Base-by-base conservation (phyloP, 768 basidiomycete genomes). In the Lactifluus pinguis region DNA sequence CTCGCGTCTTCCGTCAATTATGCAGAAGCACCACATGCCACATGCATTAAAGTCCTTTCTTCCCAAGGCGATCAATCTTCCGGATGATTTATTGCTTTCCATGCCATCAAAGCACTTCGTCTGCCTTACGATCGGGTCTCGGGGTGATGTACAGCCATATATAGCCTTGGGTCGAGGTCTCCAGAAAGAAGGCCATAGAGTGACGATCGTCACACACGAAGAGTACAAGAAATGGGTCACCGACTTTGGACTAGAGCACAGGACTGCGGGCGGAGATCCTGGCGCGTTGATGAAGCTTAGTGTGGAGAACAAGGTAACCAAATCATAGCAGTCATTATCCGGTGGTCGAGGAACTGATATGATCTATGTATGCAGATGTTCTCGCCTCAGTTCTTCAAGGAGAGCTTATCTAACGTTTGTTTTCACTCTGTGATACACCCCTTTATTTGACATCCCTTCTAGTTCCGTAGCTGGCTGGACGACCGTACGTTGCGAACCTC, bases 391-490 rank as follows among this genome's bases (percentile, higher is more conserved):
- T 87, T 85, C 65, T 86, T 87, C 76, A 83, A 77, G 67, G 80
- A 84, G 67, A 80, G 80, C 59, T 67, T 87, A 7, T 74, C 74
- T 5, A 77, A 82, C 63, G 81, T 81, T 60, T 64, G 80, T 68
- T n/a, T 61, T 7, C 2, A 30, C 10, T 32, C 34, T 42, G 11
- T 2, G 15, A 19, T 50, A 14, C 29, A 14, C 29, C 11, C 49
- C 25, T 14, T n/a, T n/a, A 44, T 49, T 52, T 65, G 25, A 64
- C 38, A 36, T 19, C 51, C 25, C 13, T 21, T 54, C 19, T 66
- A 82, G 76, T 87, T 85, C 73, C 76, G 84, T 9, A 72, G 76
- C 14, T 87, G 85, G 85, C 75, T 87, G 9, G 84, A 87, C 66
- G 75, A 83, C 55, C 73, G 82, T 84, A 63, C 59, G 80, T 74